These are phyloP conservation scores for Dalbergia oliveri DNA, from an alignment of 306 rosid species.

Conservation along the genomic window DNA sequence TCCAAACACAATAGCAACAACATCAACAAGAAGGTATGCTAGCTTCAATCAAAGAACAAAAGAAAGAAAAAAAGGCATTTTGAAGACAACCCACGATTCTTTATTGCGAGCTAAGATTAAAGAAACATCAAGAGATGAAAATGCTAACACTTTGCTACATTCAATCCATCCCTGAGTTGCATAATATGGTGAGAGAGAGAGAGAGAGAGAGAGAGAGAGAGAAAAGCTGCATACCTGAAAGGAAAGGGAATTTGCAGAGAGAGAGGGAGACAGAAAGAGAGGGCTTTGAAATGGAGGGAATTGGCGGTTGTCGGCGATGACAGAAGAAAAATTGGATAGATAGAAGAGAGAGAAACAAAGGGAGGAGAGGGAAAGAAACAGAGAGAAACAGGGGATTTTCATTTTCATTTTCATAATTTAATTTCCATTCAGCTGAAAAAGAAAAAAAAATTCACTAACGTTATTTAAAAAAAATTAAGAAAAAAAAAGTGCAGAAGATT, in stretches of 20 bases:
- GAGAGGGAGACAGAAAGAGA: background rate
- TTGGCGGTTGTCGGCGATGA: slow-evolving; percentile 58
- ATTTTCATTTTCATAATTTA: background rate
- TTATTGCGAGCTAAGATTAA: slow-evolving; percentile 32
- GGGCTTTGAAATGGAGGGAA: slow-evolving; percentile 50
- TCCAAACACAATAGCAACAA: background rate
- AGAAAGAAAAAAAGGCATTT: slow-evolving; percentile 13
- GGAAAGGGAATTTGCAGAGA: background rate
- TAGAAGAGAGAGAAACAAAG: slow-evolving; percentile 26
- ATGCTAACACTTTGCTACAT: slow-evolving; percentile 2
- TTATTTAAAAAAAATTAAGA: too few relatives aligned
- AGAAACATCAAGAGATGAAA: background rate
- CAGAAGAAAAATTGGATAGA: slow-evolving; percentile 46
- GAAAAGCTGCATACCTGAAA: background rate
- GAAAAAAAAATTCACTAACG: background rate
- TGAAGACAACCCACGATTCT: slow-evolving; percentile 40
- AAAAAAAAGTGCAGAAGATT: background rate
- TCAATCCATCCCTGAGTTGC: slow-evolving; percentile 25
- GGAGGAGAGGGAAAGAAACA: background rate
- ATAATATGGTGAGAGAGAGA: background rate
- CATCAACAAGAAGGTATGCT: background rate
- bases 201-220: background rate
- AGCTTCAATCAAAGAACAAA: background rate
- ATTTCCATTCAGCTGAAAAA: too few relatives aligned
- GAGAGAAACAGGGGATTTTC: slow-evolving; percentile 38